Evolutionary conservation across 352 stramenopile genomes (phyloP).

Genomic region (Phytophthora pini): DNA sequence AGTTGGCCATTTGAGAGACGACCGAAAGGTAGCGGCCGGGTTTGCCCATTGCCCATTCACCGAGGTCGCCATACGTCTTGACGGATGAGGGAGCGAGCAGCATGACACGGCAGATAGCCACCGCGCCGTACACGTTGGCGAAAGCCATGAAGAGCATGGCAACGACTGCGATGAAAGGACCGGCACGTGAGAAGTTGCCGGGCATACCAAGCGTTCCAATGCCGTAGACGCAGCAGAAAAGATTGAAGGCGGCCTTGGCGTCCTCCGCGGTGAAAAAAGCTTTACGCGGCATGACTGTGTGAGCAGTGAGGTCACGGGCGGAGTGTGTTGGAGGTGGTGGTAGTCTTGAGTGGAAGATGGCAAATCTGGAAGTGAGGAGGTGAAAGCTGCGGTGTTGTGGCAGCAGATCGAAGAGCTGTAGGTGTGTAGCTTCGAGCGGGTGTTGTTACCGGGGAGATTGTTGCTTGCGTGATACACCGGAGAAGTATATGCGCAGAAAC

Average conservation of each 20-base stretch:
- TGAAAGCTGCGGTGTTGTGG: not conserved
- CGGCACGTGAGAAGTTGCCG: constrained; percentile 55
- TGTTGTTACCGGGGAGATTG: too few species aligned
- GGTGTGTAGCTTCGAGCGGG: too few species aligned
- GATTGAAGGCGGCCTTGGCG: constrained; percentile 46
- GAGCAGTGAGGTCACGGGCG: not conserved
- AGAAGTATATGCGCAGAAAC: too few species aligned
- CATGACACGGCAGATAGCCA: constrained; percentile 45
- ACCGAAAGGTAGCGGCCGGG: not conserved
- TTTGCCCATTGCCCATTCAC: constrained; percentile 39
- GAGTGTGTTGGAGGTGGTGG: not conserved
- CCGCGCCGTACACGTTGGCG: constrained; percentile 47
- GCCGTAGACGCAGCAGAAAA: constrained; percentile 61
- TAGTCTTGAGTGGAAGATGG: not conserved
- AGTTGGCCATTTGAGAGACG: constrained; percentile 3
- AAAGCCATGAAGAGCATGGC: constrained; percentile 53
- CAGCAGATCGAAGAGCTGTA: not conserved
- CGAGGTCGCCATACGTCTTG: constrained; percentile 49
- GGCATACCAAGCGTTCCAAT: constrained; percentile 68
- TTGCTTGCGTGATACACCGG: not conserved
- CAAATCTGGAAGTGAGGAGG: not conserved
- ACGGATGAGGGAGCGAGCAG: constrained; percentile 39
- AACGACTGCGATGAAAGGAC: constrained; percentile 39
- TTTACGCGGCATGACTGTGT: constrained; percentile 23
- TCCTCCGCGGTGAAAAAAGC: constrained; percentile 58